Base-by-base conservation (phyloP, 768 basidiomycete genomes). In the Cyclocybe aegerita region DNA sequence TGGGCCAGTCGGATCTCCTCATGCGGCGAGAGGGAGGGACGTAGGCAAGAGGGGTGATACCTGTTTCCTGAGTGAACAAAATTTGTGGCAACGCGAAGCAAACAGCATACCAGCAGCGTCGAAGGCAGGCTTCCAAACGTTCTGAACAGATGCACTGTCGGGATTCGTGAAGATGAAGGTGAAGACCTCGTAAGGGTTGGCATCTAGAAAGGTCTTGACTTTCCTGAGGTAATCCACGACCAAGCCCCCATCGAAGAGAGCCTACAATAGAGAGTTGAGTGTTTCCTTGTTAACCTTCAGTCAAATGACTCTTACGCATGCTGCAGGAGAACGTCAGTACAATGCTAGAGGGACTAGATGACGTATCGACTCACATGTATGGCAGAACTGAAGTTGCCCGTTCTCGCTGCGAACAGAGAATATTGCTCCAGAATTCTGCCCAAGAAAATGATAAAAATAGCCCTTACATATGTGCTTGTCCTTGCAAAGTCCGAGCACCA, bases 161-260 rank as follows among this genome's bases (percentile, higher is more conserved):
- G 79, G 81, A 60, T 87, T 87, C 35, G 85, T 85, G 59, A 88
- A 84, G 32, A 87, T 65, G 44, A 87, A 65, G 0, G 85, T 83
- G 43, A 87, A 50, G 37, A 86, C 82, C 53, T 87, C 85, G 55
- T 78, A 82, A 0, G 85, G 83, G 57, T 87, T 83, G 6, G 75
- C 69, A 43, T 77, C 74, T 29, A 86, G 69, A 69, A 77, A 86
- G 1, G 72, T 67, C 57, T 79, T 80, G 61, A 86, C 81, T 9
- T 56, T 70, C 37, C 66, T 66, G 23, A 86, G 70, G 62, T 83
- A 85, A 50, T 69, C 66, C 4, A 65, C 60, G 0, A 78, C 76
- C 4, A 67, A 61, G 14, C 83, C 81, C 1, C 82, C 81, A 49
- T 85, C 78, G 54, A 80, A 83, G 9, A 83, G 70, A 7, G 62